Base-by-base conservation (phyloP, 1,284 basidiomycete genomes). In the Porodaedalea pini region DNA sequence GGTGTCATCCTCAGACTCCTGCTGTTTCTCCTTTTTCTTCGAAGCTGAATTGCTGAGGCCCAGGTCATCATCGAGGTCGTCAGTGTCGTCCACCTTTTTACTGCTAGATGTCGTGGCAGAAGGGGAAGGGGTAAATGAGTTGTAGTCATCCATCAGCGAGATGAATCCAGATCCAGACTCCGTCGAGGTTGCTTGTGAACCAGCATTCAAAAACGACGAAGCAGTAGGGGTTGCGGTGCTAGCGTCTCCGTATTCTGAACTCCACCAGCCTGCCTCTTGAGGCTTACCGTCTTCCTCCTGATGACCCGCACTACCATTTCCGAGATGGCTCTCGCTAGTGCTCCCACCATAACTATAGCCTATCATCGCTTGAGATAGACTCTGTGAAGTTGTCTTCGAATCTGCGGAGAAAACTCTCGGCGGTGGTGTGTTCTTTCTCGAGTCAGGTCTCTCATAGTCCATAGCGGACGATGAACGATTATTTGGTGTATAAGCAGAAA, bases 31-130 rank as follows among this genome's bases (percentile, higher is more conserved):
- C 75, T 73, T 57, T 73, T 75, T 71, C 69, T 73, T 79, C 51
- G 65, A 68, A 31, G 78, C 76, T 2, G 74, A 75, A 68, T 98
- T 99, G 10, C 95, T 92, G 59, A 99, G 80, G 2, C 97, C 96
- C 37, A 98, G 80, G 65, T 98, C 93, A 51, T 95, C 93, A 3
- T 88, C 86, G 17, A 90, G 90, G 3, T 90, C 85, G 3, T 84
- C 83, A 29, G 80, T 73, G 23, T 70, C 70, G 49, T 67, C 61
- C 44, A 57, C n/a, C 41, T 47, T 41, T 34, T 57, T 51, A 27
- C 51, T 62, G n/a, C 65, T 63, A 27, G 67, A 60, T 32, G 65
- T 59, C 17, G 64, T 32, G 45, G 61, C 64, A 53, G 66, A 32
- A 51, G 66, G 63, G 51, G 62, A 56, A 4, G 71, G 60, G 36